Evolutionary conservation across 2,329 filamentous ascomycete species (phyloP).

Genomic region (Thelonectria olida): DNA sequence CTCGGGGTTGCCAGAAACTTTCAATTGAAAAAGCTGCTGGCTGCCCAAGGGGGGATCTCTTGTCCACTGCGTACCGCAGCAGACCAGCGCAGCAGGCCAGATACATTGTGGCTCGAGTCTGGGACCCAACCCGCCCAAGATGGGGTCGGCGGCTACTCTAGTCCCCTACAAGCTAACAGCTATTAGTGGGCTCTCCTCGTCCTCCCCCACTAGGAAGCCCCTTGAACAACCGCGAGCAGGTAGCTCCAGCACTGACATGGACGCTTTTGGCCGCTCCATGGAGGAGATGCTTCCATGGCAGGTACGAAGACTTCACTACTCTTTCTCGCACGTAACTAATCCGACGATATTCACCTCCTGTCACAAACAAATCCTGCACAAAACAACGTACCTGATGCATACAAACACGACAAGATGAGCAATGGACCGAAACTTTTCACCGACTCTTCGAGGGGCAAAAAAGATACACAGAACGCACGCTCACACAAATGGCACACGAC

Average conservation of each 20-base stretch:
- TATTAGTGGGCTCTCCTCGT: slow-evolving; percentile 31
- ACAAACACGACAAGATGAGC: not conserved
- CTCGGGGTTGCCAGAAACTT: not conserved
- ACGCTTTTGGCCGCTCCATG: slow-evolving; percentile 11
- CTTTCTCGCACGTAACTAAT: too few relatives aligned
- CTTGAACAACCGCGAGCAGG: slow-evolving; percentile 1
- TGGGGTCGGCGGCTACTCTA: slow-evolving; percentile 34
- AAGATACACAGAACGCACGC: not conserved
- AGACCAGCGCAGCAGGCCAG: slow-evolving; percentile 3
- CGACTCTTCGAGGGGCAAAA: not conserved
- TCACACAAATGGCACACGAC: not conserved
- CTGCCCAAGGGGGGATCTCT: slow-evolving; percentile 14
- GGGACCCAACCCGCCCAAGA: slow-evolving; percentile 32
- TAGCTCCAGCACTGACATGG: slow-evolving; percentile 12
- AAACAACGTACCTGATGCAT: not conserved
- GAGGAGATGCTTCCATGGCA: slow-evolving; percentile 4
- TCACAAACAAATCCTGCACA: not conserved
- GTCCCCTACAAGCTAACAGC: slow-evolving; percentile 25
- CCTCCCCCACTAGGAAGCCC: slow-evolving; percentile 27
- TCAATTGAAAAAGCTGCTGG: slow-evolving; percentile 13
- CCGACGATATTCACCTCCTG: not conserved
- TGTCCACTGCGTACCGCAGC: not conserved
- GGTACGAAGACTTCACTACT: too few relatives aligned
- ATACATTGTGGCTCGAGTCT: slow-evolving; percentile 1
- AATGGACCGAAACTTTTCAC: not conserved